phyloP scores from a whole-genome alignment of 768 basidiomycete species.

The Pleurotus giganteus region DNA sequence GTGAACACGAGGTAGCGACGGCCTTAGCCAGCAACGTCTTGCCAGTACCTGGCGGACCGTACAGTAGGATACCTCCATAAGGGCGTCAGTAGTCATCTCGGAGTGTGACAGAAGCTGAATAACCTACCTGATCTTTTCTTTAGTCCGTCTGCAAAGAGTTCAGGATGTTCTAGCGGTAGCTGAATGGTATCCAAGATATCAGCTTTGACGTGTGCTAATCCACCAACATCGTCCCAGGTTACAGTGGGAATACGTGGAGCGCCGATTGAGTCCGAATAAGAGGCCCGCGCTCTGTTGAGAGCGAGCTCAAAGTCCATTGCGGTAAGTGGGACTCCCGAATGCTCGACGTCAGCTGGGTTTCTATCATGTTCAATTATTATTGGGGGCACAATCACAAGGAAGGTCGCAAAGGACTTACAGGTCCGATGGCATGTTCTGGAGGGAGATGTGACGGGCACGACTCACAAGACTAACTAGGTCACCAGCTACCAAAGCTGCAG shows the following conservation, averaged over 20 bases:
- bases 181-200: slow-evolving; percentile 97
- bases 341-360: neutral
- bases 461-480: slow-evolving; percentile 74
- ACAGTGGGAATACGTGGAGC: slow-evolving; percentile 95
- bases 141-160: slow-evolving; percentile 84
- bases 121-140: slow-evolving; percentile 90
- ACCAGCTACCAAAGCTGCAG: slow-evolving; percentile 83
- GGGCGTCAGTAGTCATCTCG: too few relatives aligned
- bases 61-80: slow-evolving; percentile 91
- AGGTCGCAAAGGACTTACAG: neutral
- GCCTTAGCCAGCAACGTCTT: slow-evolving; percentile 96
- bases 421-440: neutral
- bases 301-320: slow-evolving; percentile 72
- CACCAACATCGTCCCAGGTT: slow-evolving; percentile 97
- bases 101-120: slow-evolving; percentile 3
- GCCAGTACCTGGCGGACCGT: slow-evolving; percentile 95
- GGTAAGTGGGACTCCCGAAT: slow-evolving; percentile 42
- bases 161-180: slow-evolving; percentile 85
- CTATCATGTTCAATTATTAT: neutral
- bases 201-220: slow-evolving; percentile 79
- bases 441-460: slow-evolving; percentile 35
- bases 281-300: slow-evolving; percentile 65
- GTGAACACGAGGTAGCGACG: slow-evolving; percentile 90
- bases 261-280: slow-evolving; percentile 92
- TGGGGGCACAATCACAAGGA: neutral